Evolutionary conservation across 208 protist species (phyloP).

Genomic region (Trypanosoma conorhini): DNA sequence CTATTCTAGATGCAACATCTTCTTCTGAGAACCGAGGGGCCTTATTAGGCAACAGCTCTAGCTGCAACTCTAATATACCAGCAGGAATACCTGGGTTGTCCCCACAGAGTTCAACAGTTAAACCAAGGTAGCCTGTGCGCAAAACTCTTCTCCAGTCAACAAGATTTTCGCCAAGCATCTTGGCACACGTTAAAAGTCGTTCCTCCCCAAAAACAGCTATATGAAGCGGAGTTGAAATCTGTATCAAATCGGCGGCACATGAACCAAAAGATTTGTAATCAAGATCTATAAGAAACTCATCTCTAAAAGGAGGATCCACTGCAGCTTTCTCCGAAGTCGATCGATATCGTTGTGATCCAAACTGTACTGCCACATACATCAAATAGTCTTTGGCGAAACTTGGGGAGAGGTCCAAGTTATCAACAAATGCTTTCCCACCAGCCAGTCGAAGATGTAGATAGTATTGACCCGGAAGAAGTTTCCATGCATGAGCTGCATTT

Average conservation of each 20-base stretch:
- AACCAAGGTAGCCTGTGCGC: conserved; percentile 78
- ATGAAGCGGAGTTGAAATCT: conserved; percentile 83
- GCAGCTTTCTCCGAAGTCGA: conserved; percentile 43
- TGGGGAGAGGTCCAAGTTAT: conserved; percentile 77
- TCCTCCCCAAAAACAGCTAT: conserved; percentile 83
- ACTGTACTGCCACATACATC: conserved; percentile 80
- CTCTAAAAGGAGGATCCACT: conserved; percentile 74
- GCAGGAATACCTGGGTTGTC: conserved; percentile 82
- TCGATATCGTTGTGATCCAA: conserved; percentile 82
- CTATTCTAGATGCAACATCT: conserved; percentile 66
- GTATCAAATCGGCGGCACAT: conserved; percentile 58
- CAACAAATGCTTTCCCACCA: conserved; percentile 90
- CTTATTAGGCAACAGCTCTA: conserved; percentile 77
- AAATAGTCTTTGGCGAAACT: conserved; percentile 36
- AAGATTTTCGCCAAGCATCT: conserved; percentile 87
- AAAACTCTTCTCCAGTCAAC: conserved; percentile 92
- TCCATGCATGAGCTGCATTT: conserved; percentile 15
- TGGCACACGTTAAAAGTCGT: conserved; percentile 42
- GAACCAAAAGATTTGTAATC: conserved; percentile 75
- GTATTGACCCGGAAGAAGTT: conserved; percentile 39
- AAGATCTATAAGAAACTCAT: conserved; percentile 91
- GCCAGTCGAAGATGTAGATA: conserved; percentile 82
- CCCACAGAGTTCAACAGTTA: conserved; percentile 92
- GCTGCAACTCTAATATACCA: conserved; percentile 90
- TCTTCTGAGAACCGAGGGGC: conserved; percentile 69